A percentile compares a stretch with the other conserved stretches of the same genome.
Evolutionary conservation across 768 basidiomycete species (phyloP).

Genomic region (Pluteus cervinus): DNA sequence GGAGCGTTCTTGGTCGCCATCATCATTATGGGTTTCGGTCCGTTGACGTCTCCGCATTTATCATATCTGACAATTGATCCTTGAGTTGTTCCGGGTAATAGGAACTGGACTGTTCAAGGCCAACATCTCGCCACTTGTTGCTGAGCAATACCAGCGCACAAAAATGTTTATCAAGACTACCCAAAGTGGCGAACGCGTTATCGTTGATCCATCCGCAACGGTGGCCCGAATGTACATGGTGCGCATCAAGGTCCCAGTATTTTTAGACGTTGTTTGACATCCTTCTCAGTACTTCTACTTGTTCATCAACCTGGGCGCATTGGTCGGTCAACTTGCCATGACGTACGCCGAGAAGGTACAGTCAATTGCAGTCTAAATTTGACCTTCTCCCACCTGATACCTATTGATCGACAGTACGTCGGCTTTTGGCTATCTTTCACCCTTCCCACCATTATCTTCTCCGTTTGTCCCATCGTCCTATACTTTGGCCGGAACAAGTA

Average conservation of each 20-base stretch:
- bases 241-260: slow-evolving; percentile 15
- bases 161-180: slow-evolving; percentile 45
- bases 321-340: slow-evolving; percentile 66
- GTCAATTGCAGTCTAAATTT: neutral
- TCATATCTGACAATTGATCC: slow-evolving; percentile 7
- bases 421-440: slow-evolving; percentile 65
- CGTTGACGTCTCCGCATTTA: slow-evolving; percentile 2
- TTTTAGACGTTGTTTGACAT: neutral
- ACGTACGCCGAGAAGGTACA: slow-evolving; percentile 59
- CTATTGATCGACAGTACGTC: slow-evolving; percentile 35
- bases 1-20: slow-evolving; percentile 54
- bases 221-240: slow-evolving; percentile 72
- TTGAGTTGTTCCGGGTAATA: too few species aligned
- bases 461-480: slow-evolving; percentile 57
- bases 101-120: slow-evolving; percentile 72
- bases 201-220: slow-evolving; percentile 69
- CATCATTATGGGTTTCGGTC: slow-evolving; percentile 49
- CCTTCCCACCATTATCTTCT: slow-evolving; percentile 58
- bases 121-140: slow-evolving; percentile 73
- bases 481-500: slow-evolving; percentile 50
- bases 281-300: slow-evolving; percentile 51
- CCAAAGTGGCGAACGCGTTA: slow-evolving; percentile 58
- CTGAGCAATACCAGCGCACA: slow-evolving; percentile 64
- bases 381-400: neutral
- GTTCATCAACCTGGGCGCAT: slow-evolving; percentile 69